Evolutionary conservation across 768 basidiomycete species (phyloP).

Genomic region (Peribolospora baueri): DNA sequence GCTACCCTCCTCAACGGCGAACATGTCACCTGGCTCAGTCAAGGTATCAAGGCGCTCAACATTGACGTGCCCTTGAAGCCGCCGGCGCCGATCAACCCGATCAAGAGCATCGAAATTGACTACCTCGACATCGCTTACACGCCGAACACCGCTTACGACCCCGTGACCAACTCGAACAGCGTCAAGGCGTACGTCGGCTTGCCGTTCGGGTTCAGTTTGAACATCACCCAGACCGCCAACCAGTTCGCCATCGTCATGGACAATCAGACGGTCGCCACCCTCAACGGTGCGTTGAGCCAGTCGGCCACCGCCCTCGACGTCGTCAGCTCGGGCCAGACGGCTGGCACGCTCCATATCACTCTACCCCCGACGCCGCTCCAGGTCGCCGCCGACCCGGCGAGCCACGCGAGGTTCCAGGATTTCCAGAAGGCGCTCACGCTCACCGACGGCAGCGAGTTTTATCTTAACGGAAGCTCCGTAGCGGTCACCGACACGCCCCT

Average conservation of each 20-base stretch:
- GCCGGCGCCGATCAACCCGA: conserved; percentile 33
- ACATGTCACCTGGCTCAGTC: conserved; percentile 40
- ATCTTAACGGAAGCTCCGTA: conserved; percentile 3
- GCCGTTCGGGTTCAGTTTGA: conserved; percentile 15
- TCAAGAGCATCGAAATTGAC: conserved; percentile 38
- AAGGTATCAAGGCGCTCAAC: conserved; percentile 33
- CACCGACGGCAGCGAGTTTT: conserved; percentile 5
- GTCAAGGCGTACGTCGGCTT: conserved; percentile 26
- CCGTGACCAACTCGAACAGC: conserved; percentile 32
- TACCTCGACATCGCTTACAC: conserved; percentile 35
- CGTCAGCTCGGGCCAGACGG: conserved; percentile 30
- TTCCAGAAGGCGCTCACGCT: conserved; percentile 7
- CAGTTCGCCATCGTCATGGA: conserved; percentile 37
- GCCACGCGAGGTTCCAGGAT: conserved; percentile 5
- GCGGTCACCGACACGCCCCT: conserved; percentile 8
- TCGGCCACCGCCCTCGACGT: conserved; percentile 32
- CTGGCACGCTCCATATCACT: conserved; percentile 39
- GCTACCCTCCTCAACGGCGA: conserved; percentile 34
- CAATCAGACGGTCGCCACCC: conserved; percentile 30
- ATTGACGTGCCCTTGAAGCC: conserved; percentile 37
- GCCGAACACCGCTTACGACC: conserved; percentile 31
- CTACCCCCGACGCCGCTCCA: conserved; percentile 32
- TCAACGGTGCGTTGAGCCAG: conserved; percentile 35
- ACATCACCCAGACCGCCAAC: conserved; percentile 39
- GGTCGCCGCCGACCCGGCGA: conserved; percentile 17